A percentile compares a stretch with the other conserved stretches of the same genome.
Conservation (phyloP, 2,329 filamentous ascomycete species). For the Stenocarpella maydis region DNA sequence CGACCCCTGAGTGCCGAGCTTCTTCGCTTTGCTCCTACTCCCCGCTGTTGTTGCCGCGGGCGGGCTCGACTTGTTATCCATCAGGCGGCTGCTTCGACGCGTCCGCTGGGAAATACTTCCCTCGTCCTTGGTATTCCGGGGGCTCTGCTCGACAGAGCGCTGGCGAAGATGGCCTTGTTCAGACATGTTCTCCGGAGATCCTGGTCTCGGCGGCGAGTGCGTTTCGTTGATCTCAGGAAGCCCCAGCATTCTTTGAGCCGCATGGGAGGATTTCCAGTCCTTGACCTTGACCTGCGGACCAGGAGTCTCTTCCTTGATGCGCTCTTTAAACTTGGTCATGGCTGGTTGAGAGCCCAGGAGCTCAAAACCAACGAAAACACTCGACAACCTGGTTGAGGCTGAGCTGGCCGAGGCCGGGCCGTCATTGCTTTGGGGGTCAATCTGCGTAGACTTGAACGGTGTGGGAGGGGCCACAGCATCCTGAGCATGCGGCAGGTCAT, state of each 20-base stretch:
- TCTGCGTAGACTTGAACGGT: neutral
- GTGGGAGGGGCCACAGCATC: neutral
- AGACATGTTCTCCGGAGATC: neutral
- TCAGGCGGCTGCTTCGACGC: constrained; percentile 6
- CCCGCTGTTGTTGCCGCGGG: neutral
- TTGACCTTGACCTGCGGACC: neutral
- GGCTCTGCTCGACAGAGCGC: neutral
- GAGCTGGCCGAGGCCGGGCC: constrained; percentile 21
- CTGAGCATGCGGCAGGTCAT: constrained; percentile 9
- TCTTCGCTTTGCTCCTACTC: neutral
- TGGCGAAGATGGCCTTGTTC: neutral
- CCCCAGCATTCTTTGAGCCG: neutral
- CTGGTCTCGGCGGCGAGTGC: neutral
- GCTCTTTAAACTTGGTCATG: constrained; percentile 12
- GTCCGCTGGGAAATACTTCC: constrained; percentile 10
- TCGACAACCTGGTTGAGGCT: constrained; percentile 29
- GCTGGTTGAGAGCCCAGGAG: constrained; percentile 31
- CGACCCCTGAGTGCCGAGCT: neutral
- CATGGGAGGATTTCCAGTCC: neutral
- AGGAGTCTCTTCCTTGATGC: constrained; percentile 24
- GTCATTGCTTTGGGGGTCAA: neutral
- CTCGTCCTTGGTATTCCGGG: neutral
- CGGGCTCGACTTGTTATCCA: neutral
- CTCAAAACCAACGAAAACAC: constrained; percentile 29
- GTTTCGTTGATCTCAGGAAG: neutral